phyloP scores from a whole-genome alignment of 2,329 filamentous ascomycete genomes.

The Cercospora nicotianae region DNA sequence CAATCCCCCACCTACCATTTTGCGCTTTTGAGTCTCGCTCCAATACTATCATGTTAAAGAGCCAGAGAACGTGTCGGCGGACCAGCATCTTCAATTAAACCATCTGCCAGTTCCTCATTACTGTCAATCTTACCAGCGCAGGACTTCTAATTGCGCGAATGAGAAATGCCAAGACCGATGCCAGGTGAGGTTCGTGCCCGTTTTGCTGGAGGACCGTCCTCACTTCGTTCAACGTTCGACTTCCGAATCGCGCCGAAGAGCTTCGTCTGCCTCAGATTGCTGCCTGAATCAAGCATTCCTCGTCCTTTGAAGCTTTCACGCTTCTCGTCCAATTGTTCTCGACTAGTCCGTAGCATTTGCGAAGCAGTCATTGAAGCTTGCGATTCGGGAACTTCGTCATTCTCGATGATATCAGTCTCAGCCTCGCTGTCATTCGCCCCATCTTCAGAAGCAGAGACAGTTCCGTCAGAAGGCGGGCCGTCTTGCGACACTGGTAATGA shows the following conservation, averaged over 20 bases:
- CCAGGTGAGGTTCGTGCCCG: conserved; percentile 48
- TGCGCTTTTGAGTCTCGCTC: background rate
- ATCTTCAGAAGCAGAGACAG: conserved; percentile 69
- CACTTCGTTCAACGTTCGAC: conserved; percentile 44
- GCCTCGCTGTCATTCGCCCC: conserved; percentile 42
- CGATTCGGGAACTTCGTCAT: conserved; percentile 67
- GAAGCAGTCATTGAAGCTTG: conserved; percentile 77
- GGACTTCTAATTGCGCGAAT: conserved; percentile 25
- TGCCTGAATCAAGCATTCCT: conserved; percentile 27
- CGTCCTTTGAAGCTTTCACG: conserved; percentile 42
- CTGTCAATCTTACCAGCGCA: background rate
- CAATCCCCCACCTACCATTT: background rate
- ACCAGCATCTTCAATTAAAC: background rate
- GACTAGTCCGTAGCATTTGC: conserved; percentile 56
- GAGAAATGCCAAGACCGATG: conserved; percentile 35
- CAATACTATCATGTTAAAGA: background rate
- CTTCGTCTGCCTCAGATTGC: conserved; percentile 56
- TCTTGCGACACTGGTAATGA: conserved; percentile 25
- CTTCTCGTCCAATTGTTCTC: conserved; percentile 43
- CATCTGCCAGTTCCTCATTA: background rate
- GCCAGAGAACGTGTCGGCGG: background rate
- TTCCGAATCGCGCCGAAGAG: conserved; percentile 64
- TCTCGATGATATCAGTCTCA: conserved; percentile 63
- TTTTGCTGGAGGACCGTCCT: conserved; percentile 46
- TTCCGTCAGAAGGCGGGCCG: conserved; percentile 54